phyloP scores from a whole-genome alignment of 169 alveolate species.

The Besnoitia besnoiti region DNA sequence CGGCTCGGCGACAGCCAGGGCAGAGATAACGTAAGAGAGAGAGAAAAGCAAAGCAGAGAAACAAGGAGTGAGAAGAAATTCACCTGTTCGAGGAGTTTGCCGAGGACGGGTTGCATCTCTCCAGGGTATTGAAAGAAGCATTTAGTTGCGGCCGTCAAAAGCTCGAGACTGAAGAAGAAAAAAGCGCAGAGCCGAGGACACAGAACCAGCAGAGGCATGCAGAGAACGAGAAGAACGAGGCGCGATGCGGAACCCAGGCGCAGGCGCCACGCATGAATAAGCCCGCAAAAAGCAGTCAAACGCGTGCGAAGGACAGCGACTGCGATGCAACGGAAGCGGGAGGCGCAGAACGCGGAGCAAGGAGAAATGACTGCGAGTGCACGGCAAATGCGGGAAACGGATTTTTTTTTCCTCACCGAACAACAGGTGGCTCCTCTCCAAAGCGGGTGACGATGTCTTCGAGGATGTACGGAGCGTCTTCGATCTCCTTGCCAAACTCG shows the following conservation, averaged over 20 bases:
- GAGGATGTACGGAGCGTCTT: conserved; percentile 84
- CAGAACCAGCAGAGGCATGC: background rate
- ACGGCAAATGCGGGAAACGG: background rate
- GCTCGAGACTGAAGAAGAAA: background rate
- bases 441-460: conserved; percentile 76
- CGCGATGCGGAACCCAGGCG: background rate
- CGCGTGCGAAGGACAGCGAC: background rate
- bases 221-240: no score
- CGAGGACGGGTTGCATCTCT: conserved; percentile 45
- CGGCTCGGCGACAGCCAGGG: no score
- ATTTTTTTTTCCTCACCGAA: background rate
- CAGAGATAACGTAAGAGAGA: no score
- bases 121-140: conserved; percentile 38
- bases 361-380: background rate
- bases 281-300: background rate
- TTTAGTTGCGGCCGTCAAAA: conserved; percentile 21
- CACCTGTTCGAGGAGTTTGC: conserved; percentile 36
- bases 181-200: background rate
- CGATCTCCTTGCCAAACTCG: conserved; percentile 83
- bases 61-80: background rate
- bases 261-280: background rate
- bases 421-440: background rate
- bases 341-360: background rate
- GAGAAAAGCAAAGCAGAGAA: background rate
- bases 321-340: background rate